Percentiles rank a stretch among this genome's conserved stretches.
Evolutionary conservation across 1,284 basidiomycete genomes (phyloP).

Genomic region (Moniliophthora roreri): DNA sequence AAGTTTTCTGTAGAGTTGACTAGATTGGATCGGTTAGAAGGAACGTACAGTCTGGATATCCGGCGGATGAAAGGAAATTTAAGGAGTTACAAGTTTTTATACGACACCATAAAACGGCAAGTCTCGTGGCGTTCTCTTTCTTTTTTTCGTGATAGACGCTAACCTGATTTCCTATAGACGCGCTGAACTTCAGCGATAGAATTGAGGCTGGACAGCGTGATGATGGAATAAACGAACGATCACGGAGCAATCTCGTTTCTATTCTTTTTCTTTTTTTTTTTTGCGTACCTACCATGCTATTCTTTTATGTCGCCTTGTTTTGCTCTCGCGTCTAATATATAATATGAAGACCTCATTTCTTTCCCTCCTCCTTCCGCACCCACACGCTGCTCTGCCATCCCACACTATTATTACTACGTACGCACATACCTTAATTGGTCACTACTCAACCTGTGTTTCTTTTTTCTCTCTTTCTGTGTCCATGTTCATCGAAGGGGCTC

Average conservation of each 20-base stretch:
- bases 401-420: too few relatives aligned
- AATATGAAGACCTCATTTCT: too few relatives aligned
- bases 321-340: too few relatives aligned
- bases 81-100: constrained; percentile 92
- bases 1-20: constrained; percentile 92
- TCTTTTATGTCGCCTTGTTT: too few relatives aligned
- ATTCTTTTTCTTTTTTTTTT: background rate
- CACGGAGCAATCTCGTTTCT: too few relatives aligned
- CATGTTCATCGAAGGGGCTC: too few relatives aligned
- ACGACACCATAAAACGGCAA: constrained; percentile 86
- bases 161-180: background rate
- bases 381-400: background rate
- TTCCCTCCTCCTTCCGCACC: background rate
- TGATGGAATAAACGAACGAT: background rate
- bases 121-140: constrained; percentile 31
- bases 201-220: background rate
- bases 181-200: constrained; percentile 2
- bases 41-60: constrained; percentile 88
- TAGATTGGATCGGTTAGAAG: constrained; percentile 81
- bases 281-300: background rate
- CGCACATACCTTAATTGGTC: too few relatives aligned
- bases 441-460: too few relatives aligned
- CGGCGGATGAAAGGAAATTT: constrained; percentile 90
- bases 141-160: background rate
- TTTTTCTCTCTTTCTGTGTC: too few relatives aligned